Base-by-base conservation (phyloP, 495 filamentous ascomycete species). In the Venustampulla echinocandica region DNA sequence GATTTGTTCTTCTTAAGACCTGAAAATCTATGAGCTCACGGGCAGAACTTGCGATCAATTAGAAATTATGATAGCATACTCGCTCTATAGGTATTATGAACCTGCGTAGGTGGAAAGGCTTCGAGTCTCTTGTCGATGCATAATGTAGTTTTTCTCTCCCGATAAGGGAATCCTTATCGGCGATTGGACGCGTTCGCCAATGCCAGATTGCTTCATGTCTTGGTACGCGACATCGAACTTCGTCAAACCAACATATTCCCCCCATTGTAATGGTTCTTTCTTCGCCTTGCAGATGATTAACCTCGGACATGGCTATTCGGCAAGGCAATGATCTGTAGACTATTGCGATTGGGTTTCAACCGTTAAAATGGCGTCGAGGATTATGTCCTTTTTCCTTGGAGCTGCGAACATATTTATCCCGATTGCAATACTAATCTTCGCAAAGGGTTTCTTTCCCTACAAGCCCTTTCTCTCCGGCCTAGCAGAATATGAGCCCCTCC, bases 361-460 rank as follows among this genome's bases (percentile, higher is more conserved):
- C 22, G 30, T 1, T 44, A 32, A 27, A 50, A 58, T 58, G 55
- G 38, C 52, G 13, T 44, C 38, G 33, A 36, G 41, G 34, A 42
- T 33, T 13, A 32, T 43, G 3, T 36, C 36, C 13, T 14, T 57
- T 10, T 43, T 76, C 50, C 70, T 79, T 43, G 57, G 80, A 45
- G 73, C 71, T 59, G 77, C 79, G 42, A 97, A 98, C 67, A 13
- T 85, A 13, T 65, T 97, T 18, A 77, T 95, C 22, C 84, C 85
- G 1, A 49, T 85, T 30, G 80, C 87, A 32, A 78, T 96, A 38
- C 49, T 93, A 34, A 66, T 80, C 43, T 99, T 99, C 62, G 90
- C 86, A 5, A 76, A 81, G 3, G 92, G 93, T 13, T 99, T 97
- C 71, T 97, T 99, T 60, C 92, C 92, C 13, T 95, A 96, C 65